A percentile compares a stretch with the other conserved stretches of the same genome.
Conservation (phyloP, 2,329 filamentous ascomycete species). For the Thielaviopsis punctulata region DNA sequence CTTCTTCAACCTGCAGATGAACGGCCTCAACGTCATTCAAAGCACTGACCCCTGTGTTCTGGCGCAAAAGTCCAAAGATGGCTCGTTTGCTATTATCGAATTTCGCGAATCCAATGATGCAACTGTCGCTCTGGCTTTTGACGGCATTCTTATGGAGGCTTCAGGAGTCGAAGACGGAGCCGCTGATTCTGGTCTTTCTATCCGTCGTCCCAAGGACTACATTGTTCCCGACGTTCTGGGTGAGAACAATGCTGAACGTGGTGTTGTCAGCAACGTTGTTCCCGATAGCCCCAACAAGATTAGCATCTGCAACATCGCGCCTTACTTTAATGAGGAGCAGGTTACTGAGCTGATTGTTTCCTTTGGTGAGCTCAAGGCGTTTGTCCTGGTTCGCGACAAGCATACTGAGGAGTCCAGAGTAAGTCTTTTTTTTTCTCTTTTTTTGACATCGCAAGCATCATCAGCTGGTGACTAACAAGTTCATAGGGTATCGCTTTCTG, state of each 20-base stretch:
- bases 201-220: constrained; percentile 88
- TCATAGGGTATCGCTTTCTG: constrained; percentile 82
- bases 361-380: constrained; percentile 86
- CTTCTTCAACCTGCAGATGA: constrained; percentile 94
- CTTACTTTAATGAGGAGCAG: constrained; percentile 78
- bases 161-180: constrained; percentile 37
- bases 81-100: constrained; percentile 70
- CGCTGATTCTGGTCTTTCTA: constrained; percentile 47
- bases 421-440: constrained; percentile 22
- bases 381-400: constrained; percentile 74
- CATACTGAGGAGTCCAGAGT: constrained; percentile 76
- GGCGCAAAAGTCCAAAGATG: constrained; percentile 65
- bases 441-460: neutral
- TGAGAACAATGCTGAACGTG: constrained; percentile 55
- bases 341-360: constrained; percentile 77
- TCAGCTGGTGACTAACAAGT: constrained; percentile 18
- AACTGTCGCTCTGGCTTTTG: constrained; percentile 76
- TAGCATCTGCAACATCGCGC: constrained; percentile 74
- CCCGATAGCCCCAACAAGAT: constrained; percentile 92
- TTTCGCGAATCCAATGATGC: constrained; percentile 79
- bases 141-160: constrained; percentile 69
- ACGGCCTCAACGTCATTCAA: constrained; percentile 84
- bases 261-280: constrained; percentile 62
- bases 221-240: constrained; percentile 69
- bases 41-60: constrained; percentile 69